phyloP scores from a whole-genome alignment of 352 stramenopile species.

The Aphanomyces euteiches region DNA sequence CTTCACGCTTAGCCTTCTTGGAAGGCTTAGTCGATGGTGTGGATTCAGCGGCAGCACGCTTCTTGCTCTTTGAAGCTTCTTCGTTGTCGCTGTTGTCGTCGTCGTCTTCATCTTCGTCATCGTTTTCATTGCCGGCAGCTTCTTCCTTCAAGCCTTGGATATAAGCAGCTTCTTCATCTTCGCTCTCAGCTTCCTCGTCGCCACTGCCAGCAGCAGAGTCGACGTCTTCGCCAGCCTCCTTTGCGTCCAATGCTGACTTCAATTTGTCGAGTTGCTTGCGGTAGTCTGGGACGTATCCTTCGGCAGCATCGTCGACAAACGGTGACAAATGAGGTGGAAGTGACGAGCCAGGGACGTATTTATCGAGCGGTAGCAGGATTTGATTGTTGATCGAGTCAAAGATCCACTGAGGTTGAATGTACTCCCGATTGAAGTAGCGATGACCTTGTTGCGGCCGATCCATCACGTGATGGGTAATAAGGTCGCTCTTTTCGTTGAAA shows the following conservation, averaged over 20 bases:
- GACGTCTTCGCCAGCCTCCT: conserved; percentile 46
- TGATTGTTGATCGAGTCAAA: conserved; percentile 98
- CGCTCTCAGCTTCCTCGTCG: conserved; percentile 49
- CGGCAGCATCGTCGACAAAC: conserved; percentile 96
- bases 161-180: conserved; percentile 71
- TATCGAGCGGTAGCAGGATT: conserved; percentile 89
- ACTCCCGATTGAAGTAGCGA: conserved; percentile 91
- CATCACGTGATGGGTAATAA: conserved; percentile 97
- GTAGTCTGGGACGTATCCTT: conserved; percentile 98
- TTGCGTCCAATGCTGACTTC: conserved; percentile 73
- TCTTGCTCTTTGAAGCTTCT: conserved; percentile 38
- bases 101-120: conserved; percentile 39
- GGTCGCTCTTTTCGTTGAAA: conserved; percentile 84
- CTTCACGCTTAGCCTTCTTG: conserved; percentile 72
- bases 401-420: conserved; percentile 99
- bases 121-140: conserved; percentile 40
- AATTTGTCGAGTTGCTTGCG: conserved; percentile 84
- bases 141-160: conserved; percentile 78
- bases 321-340: conserved; percentile 91
- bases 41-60: conserved; percentile 19
- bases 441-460: conserved; percentile 90
- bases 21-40: conserved; percentile 49
- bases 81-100: conserved; percentile 44
- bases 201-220: conserved; percentile 31
- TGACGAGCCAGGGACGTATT: conserved; percentile 89